A percentile compares a stretch with the other conserved stretches of the same genome.
phyloP scores from a whole-genome alignment of 768 basidiomycete genomes.

The Mycena vulgaris region DNA sequence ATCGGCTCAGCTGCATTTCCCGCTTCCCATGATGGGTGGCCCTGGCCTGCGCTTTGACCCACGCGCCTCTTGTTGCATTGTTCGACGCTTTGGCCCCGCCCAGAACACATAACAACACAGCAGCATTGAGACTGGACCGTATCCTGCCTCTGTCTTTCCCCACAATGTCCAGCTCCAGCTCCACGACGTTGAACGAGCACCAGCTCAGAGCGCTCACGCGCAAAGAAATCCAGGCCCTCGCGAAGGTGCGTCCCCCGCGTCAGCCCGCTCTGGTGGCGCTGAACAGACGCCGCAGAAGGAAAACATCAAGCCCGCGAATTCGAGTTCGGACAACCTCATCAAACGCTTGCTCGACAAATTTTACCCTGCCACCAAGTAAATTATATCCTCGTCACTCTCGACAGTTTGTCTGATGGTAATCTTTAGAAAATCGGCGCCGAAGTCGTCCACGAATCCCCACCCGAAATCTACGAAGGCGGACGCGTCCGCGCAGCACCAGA shows the following conservation, averaged over 20 bases:
- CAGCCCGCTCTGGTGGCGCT: neutral
- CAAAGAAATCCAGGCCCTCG: slow-evolving; percentile 18
- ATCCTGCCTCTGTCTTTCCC: neutral
- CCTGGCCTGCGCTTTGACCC: slow-evolving; percentile 14
- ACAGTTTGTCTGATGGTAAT: neutral
- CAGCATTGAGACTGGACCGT: neutral
- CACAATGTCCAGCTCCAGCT: slow-evolving; percentile 2
- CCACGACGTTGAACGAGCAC: neutral
- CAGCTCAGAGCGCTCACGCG: slow-evolving; percentile 18
- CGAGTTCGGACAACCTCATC: slow-evolving; percentile 11
- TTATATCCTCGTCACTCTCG: neutral
- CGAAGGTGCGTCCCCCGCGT: slow-evolving; percentile 6
- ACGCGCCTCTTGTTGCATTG: slow-evolving; percentile 14
- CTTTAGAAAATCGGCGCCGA: neutral
- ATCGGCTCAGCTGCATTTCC: neutral
- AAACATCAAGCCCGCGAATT: slow-evolving; percentile 17
- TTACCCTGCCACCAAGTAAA: neutral
- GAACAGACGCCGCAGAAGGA: slow-evolving; percentile 8
- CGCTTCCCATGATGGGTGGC: neutral
- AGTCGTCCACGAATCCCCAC: neutral
- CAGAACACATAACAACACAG: slow-evolving; percentile 9
- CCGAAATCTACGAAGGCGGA: neutral
- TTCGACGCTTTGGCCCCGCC: slow-evolving; percentile 11
- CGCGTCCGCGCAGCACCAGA: neutral
- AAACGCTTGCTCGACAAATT: slow-evolving; percentile 15